Evolutionary conservation across 106 monocot species (phyloP).

Genomic region (Xerophyta viscosa): DNA sequence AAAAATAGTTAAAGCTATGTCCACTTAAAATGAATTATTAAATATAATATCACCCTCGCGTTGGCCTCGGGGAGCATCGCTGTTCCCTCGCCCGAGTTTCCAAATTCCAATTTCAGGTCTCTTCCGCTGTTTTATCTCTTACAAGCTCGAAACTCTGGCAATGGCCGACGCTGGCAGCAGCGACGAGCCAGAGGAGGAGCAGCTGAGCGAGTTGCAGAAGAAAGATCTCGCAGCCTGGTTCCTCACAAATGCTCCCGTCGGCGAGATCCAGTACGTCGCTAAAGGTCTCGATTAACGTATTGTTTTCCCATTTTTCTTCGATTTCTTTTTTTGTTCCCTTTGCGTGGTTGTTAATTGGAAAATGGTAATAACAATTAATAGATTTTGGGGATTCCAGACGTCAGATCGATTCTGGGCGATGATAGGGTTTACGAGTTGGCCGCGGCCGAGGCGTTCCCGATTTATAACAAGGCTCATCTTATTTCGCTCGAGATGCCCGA

Average conservation of each 20-base stretch:
- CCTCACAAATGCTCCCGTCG: slow-evolving; percentile 75
- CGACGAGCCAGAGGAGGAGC: slow-evolving; percentile 24
- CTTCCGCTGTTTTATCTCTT: too few relatives aligned
- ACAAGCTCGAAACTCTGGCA: too few relatives aligned
- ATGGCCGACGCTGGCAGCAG: slow-evolving; percentile 59
- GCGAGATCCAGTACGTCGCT: slow-evolving; percentile 94
- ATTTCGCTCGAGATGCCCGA: slow-evolving; percentile 67
- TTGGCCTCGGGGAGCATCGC: too few relatives aligned
- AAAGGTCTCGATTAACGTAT: slow-evolving; percentile 46
- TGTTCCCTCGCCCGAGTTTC: too few relatives aligned
- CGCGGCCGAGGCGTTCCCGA: slow-evolving; percentile 63
- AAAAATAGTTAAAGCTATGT: too few relatives aligned
- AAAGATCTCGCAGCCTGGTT: slow-evolving; percentile 91
- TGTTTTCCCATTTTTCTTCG: not conserved
- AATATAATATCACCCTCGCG: too few relatives aligned
- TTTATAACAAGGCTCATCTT: slow-evolving; percentile 71
- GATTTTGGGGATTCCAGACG: slow-evolving; percentile 28
- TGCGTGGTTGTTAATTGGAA: not conserved
- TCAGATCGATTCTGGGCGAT: slow-evolving; percentile 50
- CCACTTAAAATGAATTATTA: too few relatives aligned
- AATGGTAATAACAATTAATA: not conserved
- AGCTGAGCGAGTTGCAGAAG: slow-evolving; percentile 60
- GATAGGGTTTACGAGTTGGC: slow-evolving; percentile 56
- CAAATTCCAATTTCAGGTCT: too few relatives aligned
- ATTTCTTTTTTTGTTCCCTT: not conserved